Base-by-base conservation (phyloP, 192 early-diverging fungal species). In the Backusella westeae region DNA sequence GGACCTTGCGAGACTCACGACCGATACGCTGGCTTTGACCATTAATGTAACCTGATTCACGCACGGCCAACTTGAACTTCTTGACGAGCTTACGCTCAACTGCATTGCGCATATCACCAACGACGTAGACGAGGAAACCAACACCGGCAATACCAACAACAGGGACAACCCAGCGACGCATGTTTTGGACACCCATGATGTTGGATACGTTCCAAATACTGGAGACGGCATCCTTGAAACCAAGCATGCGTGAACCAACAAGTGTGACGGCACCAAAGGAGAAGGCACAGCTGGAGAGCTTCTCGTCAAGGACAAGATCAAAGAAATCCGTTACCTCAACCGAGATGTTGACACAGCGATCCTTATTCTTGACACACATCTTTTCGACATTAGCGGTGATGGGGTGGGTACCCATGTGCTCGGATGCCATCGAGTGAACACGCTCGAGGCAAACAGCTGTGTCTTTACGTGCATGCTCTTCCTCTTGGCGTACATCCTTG, bases 51-150 rank as follows among this genome's bases (percentile, higher is more conserved):
- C 83, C 69, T 6, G 81, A 72, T 26, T 88, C 84, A 70, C 83
- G 75, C 65, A 87, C 73, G 56, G 84, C 77, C 56, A 81, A 77
- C 73, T 82, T 83, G 44, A 91, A 78, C 67, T 90, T 91, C 76
- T 84, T 81, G 14, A 89, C 85, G 67, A 93, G 85, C 81, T 93
- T 93, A 82, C 91, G 90, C 38, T 91, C 87, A 74, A 94, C 85
- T 0, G 89, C 91, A 36, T 85, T 82, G 71, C 90, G 89, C 87
- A 93, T 90, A 41, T 94, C 93, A 7, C 86, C 82, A 6, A 91
- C 83, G 67, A 94, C 79, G 74, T 93, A 94, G 29, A 89, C 78
- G 34, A 89, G 68, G 0, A 88, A 80, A 65, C 92, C 91, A 63
- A 89, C 53, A 87, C 89, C 80, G 81, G 88, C 85, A 81, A 89